Conservation (phyloP, 78 protist species). For the Cyanophora paradoxa region DNA sequence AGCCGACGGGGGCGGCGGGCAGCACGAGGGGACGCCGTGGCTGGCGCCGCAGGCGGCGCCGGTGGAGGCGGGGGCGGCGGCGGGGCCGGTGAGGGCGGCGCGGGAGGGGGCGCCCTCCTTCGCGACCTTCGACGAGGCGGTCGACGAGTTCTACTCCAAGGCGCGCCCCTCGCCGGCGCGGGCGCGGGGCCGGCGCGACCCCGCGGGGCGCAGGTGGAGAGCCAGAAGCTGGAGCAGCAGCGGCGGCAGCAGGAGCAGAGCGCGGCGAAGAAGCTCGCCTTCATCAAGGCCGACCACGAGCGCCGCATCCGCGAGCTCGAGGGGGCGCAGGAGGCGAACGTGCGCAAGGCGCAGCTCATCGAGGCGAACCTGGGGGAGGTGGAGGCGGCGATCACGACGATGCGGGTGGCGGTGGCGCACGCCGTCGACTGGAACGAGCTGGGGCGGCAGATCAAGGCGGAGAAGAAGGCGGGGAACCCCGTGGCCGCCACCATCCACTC, state of each 20-base stretch:
- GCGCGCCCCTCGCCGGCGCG: no score
- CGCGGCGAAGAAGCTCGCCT: conserved; percentile 54
- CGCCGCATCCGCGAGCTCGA: conserved; percentile 54
- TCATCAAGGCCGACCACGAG: conserved; percentile 59
- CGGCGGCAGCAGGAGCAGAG: conserved; percentile 20
- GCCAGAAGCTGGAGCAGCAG: conserved; percentile 57
- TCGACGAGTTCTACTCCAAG: conserved; percentile 80
- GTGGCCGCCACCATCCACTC: conserved; percentile 10
- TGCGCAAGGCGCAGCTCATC: conserved; percentile 45
- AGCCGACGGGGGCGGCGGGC: not conserved
- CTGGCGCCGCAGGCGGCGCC: not conserved
- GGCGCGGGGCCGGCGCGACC: no score
- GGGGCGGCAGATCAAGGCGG: conserved; percentile 8
- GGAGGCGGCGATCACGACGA: conserved; percentile 54
- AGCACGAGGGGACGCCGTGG: not conserved
- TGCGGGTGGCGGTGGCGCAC: conserved; percentile 40
- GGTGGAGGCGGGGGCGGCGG: not conserved
- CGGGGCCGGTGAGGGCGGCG: not conserved
- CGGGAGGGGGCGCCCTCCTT: not conserved
- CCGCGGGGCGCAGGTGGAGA: no score
- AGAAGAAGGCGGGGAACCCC: conserved; percentile 18
- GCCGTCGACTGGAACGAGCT: conserved; percentile 81
- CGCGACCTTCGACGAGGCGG: conserved; percentile 64
- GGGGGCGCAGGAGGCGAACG: conserved; percentile 32
- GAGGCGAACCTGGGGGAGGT: conserved; percentile 50